Conservation (phyloP, 306 rosid genomes). For the Quercus engelmannii region DNA sequence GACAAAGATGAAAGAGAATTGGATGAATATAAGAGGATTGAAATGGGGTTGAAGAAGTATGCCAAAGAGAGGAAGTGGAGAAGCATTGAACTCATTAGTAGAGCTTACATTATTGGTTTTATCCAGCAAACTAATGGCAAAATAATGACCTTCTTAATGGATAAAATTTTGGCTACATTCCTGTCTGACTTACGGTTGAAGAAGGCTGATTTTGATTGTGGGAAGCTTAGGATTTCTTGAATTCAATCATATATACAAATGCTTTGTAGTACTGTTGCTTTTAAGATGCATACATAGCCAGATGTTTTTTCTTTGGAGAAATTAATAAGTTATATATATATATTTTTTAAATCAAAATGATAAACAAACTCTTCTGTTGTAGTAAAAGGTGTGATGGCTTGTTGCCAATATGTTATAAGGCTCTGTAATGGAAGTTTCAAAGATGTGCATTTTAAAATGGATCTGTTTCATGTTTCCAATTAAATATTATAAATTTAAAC, state of each 20-base stretch:
- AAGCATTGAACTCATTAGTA: constrained; percentile 38
- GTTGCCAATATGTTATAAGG: no score
- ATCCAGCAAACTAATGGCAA: constrained; percentile 35
- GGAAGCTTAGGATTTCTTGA: constrained; percentile 31
- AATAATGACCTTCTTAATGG: constrained; percentile 36
- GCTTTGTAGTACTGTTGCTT: background rate
- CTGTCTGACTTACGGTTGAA: constrained; percentile 20
- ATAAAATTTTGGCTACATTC: constrained; percentile 37
- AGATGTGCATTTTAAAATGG: no score
- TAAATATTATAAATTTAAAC: no score
- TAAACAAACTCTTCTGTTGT: no score
- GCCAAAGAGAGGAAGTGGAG: constrained; percentile 63
- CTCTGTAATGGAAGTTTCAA: no score
- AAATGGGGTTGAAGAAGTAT: constrained; percentile 52
- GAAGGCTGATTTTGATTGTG: constrained; percentile 59
- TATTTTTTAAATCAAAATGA: no score
- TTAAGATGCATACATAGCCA: no score
- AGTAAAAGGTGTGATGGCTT: no score
- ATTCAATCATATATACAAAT: background rate
- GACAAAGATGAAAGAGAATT: constrained; percentile 3
- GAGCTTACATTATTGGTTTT: constrained; percentile 47
- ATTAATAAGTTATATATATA: no score
- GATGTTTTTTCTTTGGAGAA: no score
- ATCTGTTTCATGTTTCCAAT: no score
- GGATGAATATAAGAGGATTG: constrained; percentile 35